Conservation (phyloP, 2,329 filamentous ascomycete genomes). For the Trichocomaceae sp. region DNA sequence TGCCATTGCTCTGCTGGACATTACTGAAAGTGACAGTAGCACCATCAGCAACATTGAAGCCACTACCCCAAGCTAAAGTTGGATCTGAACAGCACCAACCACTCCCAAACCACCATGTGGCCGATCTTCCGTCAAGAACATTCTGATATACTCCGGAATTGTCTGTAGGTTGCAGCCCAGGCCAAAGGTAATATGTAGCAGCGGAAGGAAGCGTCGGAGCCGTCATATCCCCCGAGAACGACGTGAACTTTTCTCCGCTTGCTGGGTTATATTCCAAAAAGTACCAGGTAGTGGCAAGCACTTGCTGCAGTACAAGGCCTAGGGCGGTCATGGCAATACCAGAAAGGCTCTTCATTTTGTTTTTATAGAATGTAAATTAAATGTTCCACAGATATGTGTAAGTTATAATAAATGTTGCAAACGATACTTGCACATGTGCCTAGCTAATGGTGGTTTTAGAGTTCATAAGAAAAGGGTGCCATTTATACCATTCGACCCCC, state of each 20-base stretch:
- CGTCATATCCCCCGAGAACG: not conserved
- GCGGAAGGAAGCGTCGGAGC: not conserved
- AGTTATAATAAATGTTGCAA: no score
- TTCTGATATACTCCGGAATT: not conserved
- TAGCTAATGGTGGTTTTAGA: no score
- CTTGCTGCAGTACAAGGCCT: not conserved
- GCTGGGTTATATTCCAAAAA: not conserved
- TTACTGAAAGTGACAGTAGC: not conserved
- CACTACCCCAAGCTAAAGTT: not conserved
- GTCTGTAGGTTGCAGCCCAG: not conserved
- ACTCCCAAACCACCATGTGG: not conserved
- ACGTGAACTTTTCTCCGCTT: not conserved
- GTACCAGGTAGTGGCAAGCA: not conserved
- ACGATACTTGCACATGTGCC: no score
- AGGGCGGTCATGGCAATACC: not conserved
- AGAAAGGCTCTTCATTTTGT: not conserved
- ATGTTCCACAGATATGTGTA: no score
- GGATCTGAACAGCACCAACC: not conserved
- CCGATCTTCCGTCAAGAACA: not conserved
- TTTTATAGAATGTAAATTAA: no score
- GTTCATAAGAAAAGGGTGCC: not conserved
- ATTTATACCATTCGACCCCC: not conserved
- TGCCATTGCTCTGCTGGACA: not conserved
- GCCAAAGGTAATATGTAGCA: not conserved
- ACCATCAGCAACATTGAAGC: not conserved